Conservation (phyloP, 345 rosid species). For the rapeseed (Brassica napus) region Da-Ae NC_063452.1:52419001-52419500, state of each 20-base stretch:
- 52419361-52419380: too few relatives aligned
- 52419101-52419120: conserved; percentile 28
- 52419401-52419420: too few relatives aligned
- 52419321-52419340: neutral
- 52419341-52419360: too few relatives aligned
- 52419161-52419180: neutral
- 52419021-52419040: conserved; percentile 20
- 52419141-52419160: conserved; percentile 16
- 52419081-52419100: neutral
- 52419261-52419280: neutral
- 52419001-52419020: conserved; percentile 21
- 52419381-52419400: too few relatives aligned
- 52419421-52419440: too few relatives aligned
- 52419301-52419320: neutral
- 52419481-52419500: too few relatives aligned
- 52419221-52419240: conserved; percentile 34
- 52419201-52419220: neutral
- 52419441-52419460: too few relatives aligned
- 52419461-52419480: too few relatives aligned
- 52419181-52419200: conserved; percentile 13
- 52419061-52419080: neutral
- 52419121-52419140: conserved; percentile 60
- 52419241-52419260: conserved; percentile 30
- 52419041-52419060: neutral
- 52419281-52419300: neutral